Conservation (phyloP, 306 rosid genomes). For the Betula pendula region DNA sequence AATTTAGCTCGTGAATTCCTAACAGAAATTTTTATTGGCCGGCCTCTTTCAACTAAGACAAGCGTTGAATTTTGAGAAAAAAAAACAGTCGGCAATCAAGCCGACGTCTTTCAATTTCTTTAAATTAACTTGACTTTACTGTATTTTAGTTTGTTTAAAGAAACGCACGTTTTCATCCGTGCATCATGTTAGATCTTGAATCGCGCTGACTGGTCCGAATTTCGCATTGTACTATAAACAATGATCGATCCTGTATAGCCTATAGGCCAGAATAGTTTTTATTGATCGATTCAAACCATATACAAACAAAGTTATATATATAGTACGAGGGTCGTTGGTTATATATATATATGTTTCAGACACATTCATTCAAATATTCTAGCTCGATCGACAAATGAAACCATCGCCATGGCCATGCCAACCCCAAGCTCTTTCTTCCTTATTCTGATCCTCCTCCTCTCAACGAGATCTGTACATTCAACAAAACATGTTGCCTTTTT, state of each 20-base stretch:
- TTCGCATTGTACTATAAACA: too few species aligned
- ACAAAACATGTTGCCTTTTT: conserved; percentile 43
- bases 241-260: too few species aligned
- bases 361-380: too few species aligned
- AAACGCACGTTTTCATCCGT: conserved; percentile 6
- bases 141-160: neutral
- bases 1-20: neutral
- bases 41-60: neutral
- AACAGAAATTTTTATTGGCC: neutral
- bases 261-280: neutral
- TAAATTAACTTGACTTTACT: conserved; percentile 5
- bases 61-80: neutral
- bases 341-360: too few species aligned
- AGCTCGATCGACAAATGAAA: too few species aligned
- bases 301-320: conserved; percentile 10
- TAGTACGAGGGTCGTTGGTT: too few species aligned
- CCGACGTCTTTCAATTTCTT: conserved; percentile 2
- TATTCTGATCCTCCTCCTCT: neutral
- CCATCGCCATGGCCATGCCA: conserved; percentile 33
- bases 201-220: conserved; percentile 2
- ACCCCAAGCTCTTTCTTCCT: conserved; percentile 29
- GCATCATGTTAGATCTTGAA: conserved; percentile 20
- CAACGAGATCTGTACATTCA: neutral
- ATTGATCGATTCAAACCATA: conserved; percentile 14
- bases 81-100: too few species aligned